Conservation (phyloP, 352 stramenopile species). For the Elongisporangium senticosum region DNA sequence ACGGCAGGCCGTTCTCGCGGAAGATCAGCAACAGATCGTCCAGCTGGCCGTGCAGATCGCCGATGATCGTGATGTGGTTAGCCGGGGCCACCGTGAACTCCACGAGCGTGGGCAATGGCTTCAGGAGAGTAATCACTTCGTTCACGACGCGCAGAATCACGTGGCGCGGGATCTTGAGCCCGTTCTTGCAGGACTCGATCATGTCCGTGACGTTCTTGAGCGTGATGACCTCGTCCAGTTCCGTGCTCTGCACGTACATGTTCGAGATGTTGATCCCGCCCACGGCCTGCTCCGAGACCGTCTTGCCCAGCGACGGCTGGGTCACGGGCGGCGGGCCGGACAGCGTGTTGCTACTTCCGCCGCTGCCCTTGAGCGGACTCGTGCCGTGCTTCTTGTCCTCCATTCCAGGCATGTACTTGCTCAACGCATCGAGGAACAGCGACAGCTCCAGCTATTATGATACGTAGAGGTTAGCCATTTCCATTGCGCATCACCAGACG, state of each 20-base stretch:
- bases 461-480: not conserved
- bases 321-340: conserved; percentile 10
- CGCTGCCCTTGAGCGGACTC: conserved; percentile 2
- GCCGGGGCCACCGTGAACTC: conserved; percentile 62
- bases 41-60: conserved; percentile 82
- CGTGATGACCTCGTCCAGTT: conserved; percentile 59
- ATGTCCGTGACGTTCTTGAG: conserved; percentile 58
- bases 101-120: conserved; percentile 51
- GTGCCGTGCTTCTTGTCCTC: conserved; percentile 29
- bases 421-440: conserved; percentile 68
- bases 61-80: conserved; percentile 75
- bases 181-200: conserved; percentile 76
- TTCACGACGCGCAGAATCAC: conserved; percentile 73
- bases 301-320: conserved; percentile 25
- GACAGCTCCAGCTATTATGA: conserved; percentile 67
- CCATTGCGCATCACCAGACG: not conserved
- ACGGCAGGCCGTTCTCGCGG: conserved; percentile 75
- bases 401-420: conserved; percentile 70
- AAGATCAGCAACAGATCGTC: conserved; percentile 83
- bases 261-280: conserved; percentile 79
- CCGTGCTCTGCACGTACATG: conserved; percentile 69
- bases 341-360: conserved; percentile 1
- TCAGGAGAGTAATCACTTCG: conserved; percentile 46
- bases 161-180: conserved; percentile 69
- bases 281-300: conserved; percentile 54